These are phyloP conservation scores for Petunia hybrid DNA, from an alignment of 305 asterid genomes.

Conservation along the genomic window DNA sequence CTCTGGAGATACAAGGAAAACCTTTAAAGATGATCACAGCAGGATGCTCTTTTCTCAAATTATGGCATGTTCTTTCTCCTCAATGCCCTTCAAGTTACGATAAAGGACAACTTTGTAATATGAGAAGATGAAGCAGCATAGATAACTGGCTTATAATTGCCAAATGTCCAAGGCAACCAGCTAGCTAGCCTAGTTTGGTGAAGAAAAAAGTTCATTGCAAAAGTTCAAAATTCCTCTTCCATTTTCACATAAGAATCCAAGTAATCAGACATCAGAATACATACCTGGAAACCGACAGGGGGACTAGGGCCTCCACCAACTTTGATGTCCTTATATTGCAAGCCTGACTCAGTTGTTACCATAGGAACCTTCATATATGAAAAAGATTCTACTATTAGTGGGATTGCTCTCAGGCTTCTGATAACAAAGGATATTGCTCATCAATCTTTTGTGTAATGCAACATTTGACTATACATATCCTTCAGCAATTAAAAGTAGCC, in stretches of 20 bases:
- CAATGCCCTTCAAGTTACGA: not conserved
- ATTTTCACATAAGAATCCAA: constrained; percentile 3
- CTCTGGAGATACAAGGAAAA: not conserved
- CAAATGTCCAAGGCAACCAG: not conserved
- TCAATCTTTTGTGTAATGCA: not conserved
- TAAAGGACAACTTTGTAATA: not conserved
- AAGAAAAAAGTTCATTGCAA: not conserved
- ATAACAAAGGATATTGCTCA: not conserved
- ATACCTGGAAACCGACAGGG: constrained; percentile 98
- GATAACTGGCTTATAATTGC: not conserved
- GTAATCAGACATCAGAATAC: constrained; percentile 25
- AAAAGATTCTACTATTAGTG: constrained; percentile 12
- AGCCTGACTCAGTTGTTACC: constrained; percentile 91
- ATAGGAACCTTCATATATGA: constrained; percentile 64
- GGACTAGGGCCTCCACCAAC: constrained; percentile 95
- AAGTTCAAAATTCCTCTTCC: not conserved
- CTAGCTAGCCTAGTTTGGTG: constrained; percentile 19
- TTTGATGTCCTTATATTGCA: constrained; percentile 94
- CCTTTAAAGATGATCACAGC: not conserved
- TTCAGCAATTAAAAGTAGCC: not conserved
- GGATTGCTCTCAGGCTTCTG: not conserved
- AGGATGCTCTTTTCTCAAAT: not conserved
- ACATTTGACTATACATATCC: not conserved
- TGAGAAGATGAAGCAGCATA: constrained; percentile 12
- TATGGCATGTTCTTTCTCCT: not conserved